Base-by-base conservation (phyloP, 1,284 basidiomycete species). In the Naganishia sp. region DNA sequence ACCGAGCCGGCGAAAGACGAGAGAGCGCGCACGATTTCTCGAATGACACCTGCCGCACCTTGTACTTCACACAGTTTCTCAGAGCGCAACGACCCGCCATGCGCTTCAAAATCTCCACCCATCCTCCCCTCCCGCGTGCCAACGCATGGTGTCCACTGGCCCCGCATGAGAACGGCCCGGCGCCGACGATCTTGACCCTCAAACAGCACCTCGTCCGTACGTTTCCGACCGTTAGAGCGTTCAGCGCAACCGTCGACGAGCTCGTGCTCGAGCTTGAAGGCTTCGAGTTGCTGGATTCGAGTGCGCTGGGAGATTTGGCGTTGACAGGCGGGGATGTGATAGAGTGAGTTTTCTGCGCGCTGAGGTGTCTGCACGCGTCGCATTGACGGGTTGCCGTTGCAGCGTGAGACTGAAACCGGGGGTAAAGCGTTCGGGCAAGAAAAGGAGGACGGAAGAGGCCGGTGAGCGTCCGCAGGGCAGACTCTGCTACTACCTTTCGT, bases 261-360 rank as follows among this genome's bases (percentile, higher is more conserved):
- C 61, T 71, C n/a, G 43, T 54, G 6, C 56, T 81, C 49, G 76
- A 79, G 66, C 71, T 81, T 11, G 79, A 81, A 36, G 79, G 79
- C 2, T 81, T 79, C 61, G 77, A 81, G 70, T 70, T 81, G 9
- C 52, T 80, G 16, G 72, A 67, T 16, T 74, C 73, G 5, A 76
- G 75, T 52, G 52, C 50, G 6, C 49, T 76, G 15, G 72, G 68
- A 5, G 70, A 79, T 15, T 65, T 81, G 0, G 70, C 76, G 31
- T 52, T 61, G 48, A 59, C 68, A 10, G 61, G 54, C 33, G 60
- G 49, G 3, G 79, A 81, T 70, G 72, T 80, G 0, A 71, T 81
- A 2, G 70, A 65, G 79, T 80, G 66, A 72, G 78, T 72, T n/a
- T 10, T 28, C 21, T 21, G 23, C 23, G 2, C 18, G 39, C 21